Evolutionary conservation across 2,329 filamentous ascomycete genomes (phyloP), one percentile per base, ranked within the genome.

Genomic region (Apiospora aurea): DNA sequence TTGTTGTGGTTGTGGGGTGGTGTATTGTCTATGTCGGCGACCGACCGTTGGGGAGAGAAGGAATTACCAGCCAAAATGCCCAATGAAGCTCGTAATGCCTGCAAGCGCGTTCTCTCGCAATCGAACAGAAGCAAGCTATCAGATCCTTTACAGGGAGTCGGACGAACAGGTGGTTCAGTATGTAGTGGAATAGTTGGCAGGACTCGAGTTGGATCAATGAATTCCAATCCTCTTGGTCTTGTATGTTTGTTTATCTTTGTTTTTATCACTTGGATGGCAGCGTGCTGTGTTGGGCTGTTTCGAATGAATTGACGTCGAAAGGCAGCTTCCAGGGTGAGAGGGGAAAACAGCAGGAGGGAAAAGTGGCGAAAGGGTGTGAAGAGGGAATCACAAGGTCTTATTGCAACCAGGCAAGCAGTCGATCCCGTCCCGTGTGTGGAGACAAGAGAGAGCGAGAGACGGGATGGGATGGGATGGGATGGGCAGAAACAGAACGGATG

Each of bases 351-450:
- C 76, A 75, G 71, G 70, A 75, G 70, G 76, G 76, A 78, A 79
- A 79, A 79, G 78, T 77, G 78, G 78, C 76, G 77, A 78, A 76
- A 70, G 46, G 74, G 74, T 73, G 72, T 74, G 69, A 72, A 72
- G 76, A 74, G 79, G 79, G 78, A 77, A 75, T 76, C 70, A 71
- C 43, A 72, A 75, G 77, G 78, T 81, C 79, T 81, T 81, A 80
- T 81, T 79, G 79, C 79, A 74, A 47, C 67, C 53, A 70, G 68
- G 68, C 46, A 69, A 51, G 68, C 46, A 43, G 26, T 44, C 67
- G 44, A 69, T 49, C 34, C 34, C 43, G 44, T 46, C 44, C 47
- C 67, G 34, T 66, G 49, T 57, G 49, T 72, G 72, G 70, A 61
- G 71, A 69, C 14, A 24, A 29, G 26, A 29, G 24, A 7, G 44